Evolutionary conservation across 2,329 filamentous ascomycete species (phyloP), one percentile per base, ranked within the genome.

Genomic region (Fusarium mangiferae): DNA sequence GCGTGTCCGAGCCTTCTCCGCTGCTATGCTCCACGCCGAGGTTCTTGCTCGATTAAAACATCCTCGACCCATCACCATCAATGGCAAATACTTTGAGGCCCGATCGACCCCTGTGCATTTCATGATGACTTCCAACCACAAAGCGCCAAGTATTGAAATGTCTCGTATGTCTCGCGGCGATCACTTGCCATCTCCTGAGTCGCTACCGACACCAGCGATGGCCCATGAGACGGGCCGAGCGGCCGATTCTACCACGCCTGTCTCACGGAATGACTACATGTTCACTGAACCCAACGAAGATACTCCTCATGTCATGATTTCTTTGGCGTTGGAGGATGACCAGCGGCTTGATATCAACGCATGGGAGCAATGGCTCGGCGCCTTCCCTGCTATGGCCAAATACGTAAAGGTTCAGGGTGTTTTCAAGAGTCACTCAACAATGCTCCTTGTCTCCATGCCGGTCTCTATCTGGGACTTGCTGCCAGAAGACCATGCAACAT

Each of bases 41-140:
- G 83, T 90, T 14, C 82, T 90, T 22, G 88, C 88, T n/a, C 87
- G 88, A 6, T 78, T 90, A 4, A 90, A 90, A 75, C 89, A 90
- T 69, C 89, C 89, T 10, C 83, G 88, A 13, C 88, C 88, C 26
- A 87, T 89, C 72, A 84, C 86, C 64, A 86, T 88, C 73, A 89
- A 90, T 71, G 89, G 89, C 59, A 88, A 86, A 78, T 84, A 86
- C 24, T 89, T 89, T 52, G 88, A 90, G 75, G 87, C 87, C 41
- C 85, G 88, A 44, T 88, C 88, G 5, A 90, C 89, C 0, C 88
- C 89, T 0, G 87, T 90, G 9, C 89, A 90, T 74, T 90, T 90
- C 74, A 90, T 90, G 87, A 90, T 90, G 88, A 90, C 89, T 5
- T 84, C 87, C 24, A 89, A 90, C 66, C 88, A 90, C 76, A 88